These are phyloP conservation scores for Lactifluus volemus DNA, from an alignment of 768 basidiomycete species.

Conservation along the genomic window DNA sequence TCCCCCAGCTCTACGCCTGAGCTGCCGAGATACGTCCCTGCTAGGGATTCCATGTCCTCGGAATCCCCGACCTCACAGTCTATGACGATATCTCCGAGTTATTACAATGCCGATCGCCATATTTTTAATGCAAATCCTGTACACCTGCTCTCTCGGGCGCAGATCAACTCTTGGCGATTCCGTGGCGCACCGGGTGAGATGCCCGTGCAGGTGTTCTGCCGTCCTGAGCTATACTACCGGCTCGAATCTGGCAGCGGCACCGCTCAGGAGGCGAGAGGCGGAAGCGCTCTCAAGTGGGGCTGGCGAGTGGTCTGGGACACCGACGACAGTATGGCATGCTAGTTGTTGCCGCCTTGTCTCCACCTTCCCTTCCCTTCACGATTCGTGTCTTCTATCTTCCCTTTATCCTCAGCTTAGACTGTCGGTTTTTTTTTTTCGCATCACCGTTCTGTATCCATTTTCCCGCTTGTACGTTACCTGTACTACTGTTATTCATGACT, in stretches of 20 bases:
- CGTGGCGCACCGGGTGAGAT: conserved; percentile 29
- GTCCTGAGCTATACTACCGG: conserved; percentile 14
- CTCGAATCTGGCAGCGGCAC: conserved; percentile 7
- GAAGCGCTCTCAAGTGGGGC: conserved; percentile 18
- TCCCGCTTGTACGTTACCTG: conserved; percentile 4
- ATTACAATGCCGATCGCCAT: conserved; percentile 35
- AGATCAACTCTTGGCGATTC: conserved; percentile 41
- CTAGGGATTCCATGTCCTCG: conserved; percentile 8
- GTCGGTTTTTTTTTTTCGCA: not conserved
- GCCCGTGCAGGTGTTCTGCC: conserved; percentile 28
- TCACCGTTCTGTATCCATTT: conserved; percentile 3
- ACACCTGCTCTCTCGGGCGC: conserved; percentile 49
- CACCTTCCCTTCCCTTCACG: not conserved
- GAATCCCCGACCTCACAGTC: conserved; percentile 21
- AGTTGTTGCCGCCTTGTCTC: not conserved
- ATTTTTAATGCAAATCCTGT: conserved; percentile 55
- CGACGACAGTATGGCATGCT: not conserved
- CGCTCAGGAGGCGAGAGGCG: not conserved
- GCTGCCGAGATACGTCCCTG: not conserved
- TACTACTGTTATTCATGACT: not conserved
- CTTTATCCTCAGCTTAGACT: not conserved
- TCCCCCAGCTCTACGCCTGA: not conserved
- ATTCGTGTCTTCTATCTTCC: not conserved
- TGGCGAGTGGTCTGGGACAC: conserved; percentile 18
- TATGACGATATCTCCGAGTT: not conserved